phyloP scores from a whole-genome alignment of 1,284 basidiomycete genomes.

The Irpex sp. region DNA sequence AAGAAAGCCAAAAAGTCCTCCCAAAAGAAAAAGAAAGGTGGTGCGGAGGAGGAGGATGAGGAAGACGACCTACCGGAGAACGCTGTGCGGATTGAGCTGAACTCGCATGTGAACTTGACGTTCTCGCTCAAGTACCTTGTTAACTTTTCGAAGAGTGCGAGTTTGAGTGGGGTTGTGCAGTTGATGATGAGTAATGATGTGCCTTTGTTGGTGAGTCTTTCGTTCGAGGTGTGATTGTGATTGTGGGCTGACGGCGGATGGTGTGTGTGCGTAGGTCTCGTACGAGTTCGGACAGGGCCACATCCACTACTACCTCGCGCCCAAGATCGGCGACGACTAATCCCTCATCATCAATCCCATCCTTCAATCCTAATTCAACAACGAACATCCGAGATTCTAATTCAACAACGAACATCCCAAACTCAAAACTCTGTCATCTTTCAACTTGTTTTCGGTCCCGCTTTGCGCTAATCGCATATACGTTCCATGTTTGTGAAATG shows the following conservation, averaged over 20 bases:
- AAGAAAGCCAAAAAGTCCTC: slow-evolving; percentile 42
- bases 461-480: too few species aligned
- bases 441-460: too few species aligned
- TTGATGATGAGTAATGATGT: slow-evolving; percentile 91
- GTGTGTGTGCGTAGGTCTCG: slow-evolving; percentile 50
- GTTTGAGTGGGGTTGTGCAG: slow-evolving; percentile 68
- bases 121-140: slow-evolving; percentile 97
- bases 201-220: slow-evolving; percentile 67
- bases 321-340: slow-evolving; percentile 78
- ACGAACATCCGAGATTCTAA: too few species aligned
- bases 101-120: slow-evolving; percentile 87
- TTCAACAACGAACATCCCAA: too few species aligned
- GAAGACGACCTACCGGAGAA: slow-evolving; percentile 38
- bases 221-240: too few species aligned
- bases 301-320: slow-evolving; percentile 85
- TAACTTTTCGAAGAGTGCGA: slow-evolving; percentile 93
- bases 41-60: slow-evolving; percentile 29
- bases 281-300: slow-evolving; percentile 82
- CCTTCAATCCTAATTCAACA: too few species aligned
- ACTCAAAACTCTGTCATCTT: too few species aligned
- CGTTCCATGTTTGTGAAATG: too few species aligned
- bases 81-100: slow-evolving; percentile 80
- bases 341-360: too few species aligned
- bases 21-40: slow-evolving; percentile 21
- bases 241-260: too few species aligned